Evolutionary conservation across 495 filamentous ascomycete species (phyloP), one percentile per base, ranked within the genome.

Genomic region (Penicillium samsonianum): DNA sequence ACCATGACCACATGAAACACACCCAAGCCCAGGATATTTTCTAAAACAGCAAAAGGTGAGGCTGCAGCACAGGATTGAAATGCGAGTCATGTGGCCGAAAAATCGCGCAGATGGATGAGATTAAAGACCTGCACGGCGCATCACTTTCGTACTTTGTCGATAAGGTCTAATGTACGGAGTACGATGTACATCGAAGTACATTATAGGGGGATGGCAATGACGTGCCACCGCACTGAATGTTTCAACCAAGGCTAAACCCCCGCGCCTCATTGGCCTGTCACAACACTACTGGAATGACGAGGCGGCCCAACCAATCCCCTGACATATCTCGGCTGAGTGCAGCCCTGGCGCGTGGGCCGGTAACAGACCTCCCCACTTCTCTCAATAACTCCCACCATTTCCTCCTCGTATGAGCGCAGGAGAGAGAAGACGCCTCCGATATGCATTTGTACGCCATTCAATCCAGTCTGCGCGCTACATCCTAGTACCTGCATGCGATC

Each of bases 401-500:
- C 35, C 10, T 33, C 10, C 4, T 1, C 30, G 30, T 2, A 40
- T 14, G 11, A 22, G 11, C n/a, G 26, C 38, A 26, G 40, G 22
- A 38, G 11, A 53, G 43, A 31, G 44, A 40, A 35, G 17, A 50
- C 47, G 20, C 22, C 28, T 60, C 57, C 58, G 46, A 53, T 58
- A 61, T 57, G 53, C 58, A 48, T 55, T 55, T 40, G 20, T 54
- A 59, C 55, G 58, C 52, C 23, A 7, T 49, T 59, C 23, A 11
- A 44, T 52, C 49, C 61, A 20, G 55, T 58, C 61, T 64, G 31
- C 58, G 56, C 57, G 51, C 59, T 59, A 65, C 61, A 67, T 67
- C 64, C 62, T 61, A 69, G 67, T 69, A 69, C 67, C 67, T 69
- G 67, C 67, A 69, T 65, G 59, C 67, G 67, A 69, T 65, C 67